Percentiles rank a stretch among this genome's conserved stretches.
Evolutionary conservation across 768 basidiomycete genomes (phyloP).

Genomic region (Gyrodon lividus): DNA sequence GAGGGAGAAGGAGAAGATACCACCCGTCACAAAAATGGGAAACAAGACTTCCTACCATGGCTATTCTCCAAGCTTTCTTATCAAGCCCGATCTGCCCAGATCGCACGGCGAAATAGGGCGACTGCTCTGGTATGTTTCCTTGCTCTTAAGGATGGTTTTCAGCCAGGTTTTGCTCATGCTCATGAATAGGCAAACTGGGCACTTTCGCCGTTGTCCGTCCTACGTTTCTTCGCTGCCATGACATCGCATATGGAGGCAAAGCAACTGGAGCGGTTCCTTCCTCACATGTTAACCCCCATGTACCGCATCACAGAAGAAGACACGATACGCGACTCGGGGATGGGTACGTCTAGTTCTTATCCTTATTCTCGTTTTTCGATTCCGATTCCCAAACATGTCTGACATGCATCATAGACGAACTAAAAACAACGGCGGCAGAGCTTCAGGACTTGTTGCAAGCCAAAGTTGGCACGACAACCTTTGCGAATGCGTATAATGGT

Average conservation of each 20-base stretch:
- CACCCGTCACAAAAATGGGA: neutral
- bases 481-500: conserved; percentile 74
- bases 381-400: neutral
- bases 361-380: neutral
- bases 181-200: conserved; percentile 71
- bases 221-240: conserved; percentile 97
- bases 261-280: conserved; percentile 65
- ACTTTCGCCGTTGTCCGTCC: conserved; percentile 71
- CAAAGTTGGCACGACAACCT: conserved; percentile 86
- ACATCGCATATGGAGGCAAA: conserved; percentile 61
- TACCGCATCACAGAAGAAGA: conserved; percentile 89
- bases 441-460: conserved; percentile 83
- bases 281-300: conserved; percentile 83
- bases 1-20: conserved; percentile 21
- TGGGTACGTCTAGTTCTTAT: conserved; percentile 53
- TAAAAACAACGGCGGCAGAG: conserved; percentile 79
- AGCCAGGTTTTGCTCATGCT: conserved; percentile 1
- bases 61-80: conserved; percentile 93
- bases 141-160: neutral
- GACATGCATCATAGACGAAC: conserved; percentile 55
- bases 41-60: conserved; percentile 75
- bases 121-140: conserved; percentile 41
- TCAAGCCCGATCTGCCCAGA: conserved; percentile 74
- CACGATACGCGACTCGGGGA: conserved; percentile 70
- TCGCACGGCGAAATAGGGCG: conserved; percentile 60